Evolutionary conservation across 805 yeast genomes (phyloP).

Genomic region (Pichia heedii): DNA sequence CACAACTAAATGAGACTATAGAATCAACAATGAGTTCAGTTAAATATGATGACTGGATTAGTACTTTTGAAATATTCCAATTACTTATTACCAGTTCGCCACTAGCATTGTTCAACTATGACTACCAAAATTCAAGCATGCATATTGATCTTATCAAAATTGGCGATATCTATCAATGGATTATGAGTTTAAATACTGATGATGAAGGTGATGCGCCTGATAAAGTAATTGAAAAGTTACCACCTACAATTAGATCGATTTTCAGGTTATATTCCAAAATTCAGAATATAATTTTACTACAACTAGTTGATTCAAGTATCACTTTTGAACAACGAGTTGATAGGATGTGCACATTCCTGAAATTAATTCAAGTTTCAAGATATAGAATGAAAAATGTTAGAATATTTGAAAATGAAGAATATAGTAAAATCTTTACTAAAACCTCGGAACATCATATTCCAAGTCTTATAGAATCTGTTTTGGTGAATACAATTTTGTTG

Average conservation of each 20-base stretch:
- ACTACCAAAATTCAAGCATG: constrained; percentile 29
- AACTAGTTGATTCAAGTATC: constrained; percentile 56
- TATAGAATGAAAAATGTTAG: constrained; percentile 55
- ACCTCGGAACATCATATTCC: constrained; percentile 52
- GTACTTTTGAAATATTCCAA: constrained; percentile 65
- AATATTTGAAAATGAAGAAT: constrained; percentile 27
- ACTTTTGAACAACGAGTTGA: constrained; percentile 50
- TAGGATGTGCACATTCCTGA: constrained; percentile 59
- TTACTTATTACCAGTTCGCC: constrained; percentile 50
- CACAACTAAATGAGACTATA: constrained; percentile 54
- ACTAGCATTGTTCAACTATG: constrained; percentile 49
- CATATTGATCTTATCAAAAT: constrained; percentile 51
- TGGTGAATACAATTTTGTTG: constrained; percentile 61
- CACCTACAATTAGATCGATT: constrained; percentile 58
- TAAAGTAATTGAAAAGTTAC: constrained; percentile 40
- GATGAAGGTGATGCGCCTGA: constrained; percentile 4
- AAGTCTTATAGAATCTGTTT: constrained; percentile 75
- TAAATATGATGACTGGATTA: constrained; percentile 68
- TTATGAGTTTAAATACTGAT: constrained; percentile 45
- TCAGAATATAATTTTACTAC: constrained; percentile 51
- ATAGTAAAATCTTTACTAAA: neutral
- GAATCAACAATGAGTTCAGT: constrained; percentile 48
- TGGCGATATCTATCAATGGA: constrained; percentile 63
- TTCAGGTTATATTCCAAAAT: constrained; percentile 61
- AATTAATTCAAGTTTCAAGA: constrained; percentile 54